These are phyloP conservation scores for Neurospora sublineolata DNA, from an alignment of 495 filamentous ascomycete genomes.

Conservation along the genomic window DNA sequence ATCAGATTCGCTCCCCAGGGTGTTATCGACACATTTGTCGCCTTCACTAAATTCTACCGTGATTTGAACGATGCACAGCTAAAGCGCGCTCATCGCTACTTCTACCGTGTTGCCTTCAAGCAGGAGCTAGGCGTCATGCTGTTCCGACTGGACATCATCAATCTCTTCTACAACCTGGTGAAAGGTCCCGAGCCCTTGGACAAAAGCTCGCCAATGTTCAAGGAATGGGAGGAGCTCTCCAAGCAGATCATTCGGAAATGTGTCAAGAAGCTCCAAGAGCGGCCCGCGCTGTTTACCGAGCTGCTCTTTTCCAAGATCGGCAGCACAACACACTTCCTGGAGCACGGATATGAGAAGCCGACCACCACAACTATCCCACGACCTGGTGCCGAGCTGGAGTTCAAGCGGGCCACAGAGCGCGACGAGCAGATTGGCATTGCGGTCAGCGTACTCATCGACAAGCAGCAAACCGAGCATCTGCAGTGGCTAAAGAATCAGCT, in stretches of 20 bases:
- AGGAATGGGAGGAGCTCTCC: constrained; percentile 86
- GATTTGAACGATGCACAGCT: constrained; percentile 74
- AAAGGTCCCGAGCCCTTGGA: constrained; percentile 78
- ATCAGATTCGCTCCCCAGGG: constrained; percentile 70
- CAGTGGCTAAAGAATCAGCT: constrained; percentile 71
- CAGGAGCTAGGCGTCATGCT: constrained; percentile 79
- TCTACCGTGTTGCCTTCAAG: constrained; percentile 92
- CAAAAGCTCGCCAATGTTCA: constrained; percentile 48
- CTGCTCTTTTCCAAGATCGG: constrained; percentile 90
- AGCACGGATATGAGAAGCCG: constrained; percentile 82
- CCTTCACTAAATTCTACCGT: constrained; percentile 66
- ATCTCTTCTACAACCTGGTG: constrained; percentile 80
- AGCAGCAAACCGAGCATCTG: constrained; percentile 60
- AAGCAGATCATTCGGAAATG: constrained; percentile 68
- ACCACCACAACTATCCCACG: constrained; percentile 43
- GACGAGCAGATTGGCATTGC: constrained; percentile 67
- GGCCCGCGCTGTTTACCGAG: constrained; percentile 75
- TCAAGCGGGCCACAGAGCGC: constrained; percentile 53
- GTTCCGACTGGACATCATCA: constrained; percentile 81
- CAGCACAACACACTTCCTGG: constrained; percentile 70
- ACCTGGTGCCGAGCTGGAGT: constrained; percentile 64
- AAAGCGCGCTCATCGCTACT: constrained; percentile 89
- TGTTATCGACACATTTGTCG: constrained; percentile 80
- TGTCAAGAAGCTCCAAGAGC: constrained; percentile 67
- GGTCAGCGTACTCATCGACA: constrained; percentile 65